Conservation (phyloP, 352 stramenopile genomes). For the Phytopythium ostracodes region DNA sequence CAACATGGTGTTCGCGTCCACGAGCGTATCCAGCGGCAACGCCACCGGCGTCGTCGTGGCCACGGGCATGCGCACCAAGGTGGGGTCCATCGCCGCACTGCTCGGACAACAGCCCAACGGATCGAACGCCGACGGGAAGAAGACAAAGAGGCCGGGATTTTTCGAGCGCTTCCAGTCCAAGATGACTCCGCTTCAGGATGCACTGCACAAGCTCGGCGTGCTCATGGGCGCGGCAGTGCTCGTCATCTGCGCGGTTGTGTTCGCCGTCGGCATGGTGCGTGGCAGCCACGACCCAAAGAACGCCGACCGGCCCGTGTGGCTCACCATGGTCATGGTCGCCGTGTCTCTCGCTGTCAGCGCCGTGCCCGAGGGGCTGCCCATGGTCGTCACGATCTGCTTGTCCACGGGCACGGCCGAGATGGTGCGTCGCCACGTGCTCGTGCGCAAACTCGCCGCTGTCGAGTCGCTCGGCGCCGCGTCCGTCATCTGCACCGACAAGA, state of each 20-base stretch:
- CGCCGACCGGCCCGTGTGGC: conserved; percentile 68
- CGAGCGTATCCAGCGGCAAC: conserved; percentile 42
- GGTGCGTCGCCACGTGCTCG: conserved; percentile 73
- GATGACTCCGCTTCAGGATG: conserved; percentile 84
- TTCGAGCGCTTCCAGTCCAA: conserved; percentile 29
- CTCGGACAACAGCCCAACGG: conserved; percentile 16
- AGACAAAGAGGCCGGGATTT: conserved; percentile 15
- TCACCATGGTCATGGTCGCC: conserved; percentile 95
- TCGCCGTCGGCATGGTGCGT: conserved; percentile 75
- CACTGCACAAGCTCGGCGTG: conserved; percentile 92
- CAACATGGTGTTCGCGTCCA: conserved; percentile 91
- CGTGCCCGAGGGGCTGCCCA: conserved; percentile 71
- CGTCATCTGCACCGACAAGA: conserved; percentile 94
- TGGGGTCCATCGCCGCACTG: conserved; percentile 39
- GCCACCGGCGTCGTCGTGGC: conserved; percentile 36
- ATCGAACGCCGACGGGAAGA: conserved; percentile 7
- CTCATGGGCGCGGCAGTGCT: conserved; percentile 79
- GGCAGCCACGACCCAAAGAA: conserved; percentile 42
- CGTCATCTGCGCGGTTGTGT: conserved; percentile 81
- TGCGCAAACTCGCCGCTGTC: conserved; percentile 83
- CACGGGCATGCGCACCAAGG: conserved; percentile 37
- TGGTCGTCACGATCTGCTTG: conserved; percentile 81
- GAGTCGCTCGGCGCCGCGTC: conserved; percentile 88
- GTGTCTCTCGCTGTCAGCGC: conserved; percentile 86
- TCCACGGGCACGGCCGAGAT: conserved; percentile 69